phyloP scores from a whole-genome alignment of 352 stramenopile genomes.

The Pythium pyrilobum region DNA sequence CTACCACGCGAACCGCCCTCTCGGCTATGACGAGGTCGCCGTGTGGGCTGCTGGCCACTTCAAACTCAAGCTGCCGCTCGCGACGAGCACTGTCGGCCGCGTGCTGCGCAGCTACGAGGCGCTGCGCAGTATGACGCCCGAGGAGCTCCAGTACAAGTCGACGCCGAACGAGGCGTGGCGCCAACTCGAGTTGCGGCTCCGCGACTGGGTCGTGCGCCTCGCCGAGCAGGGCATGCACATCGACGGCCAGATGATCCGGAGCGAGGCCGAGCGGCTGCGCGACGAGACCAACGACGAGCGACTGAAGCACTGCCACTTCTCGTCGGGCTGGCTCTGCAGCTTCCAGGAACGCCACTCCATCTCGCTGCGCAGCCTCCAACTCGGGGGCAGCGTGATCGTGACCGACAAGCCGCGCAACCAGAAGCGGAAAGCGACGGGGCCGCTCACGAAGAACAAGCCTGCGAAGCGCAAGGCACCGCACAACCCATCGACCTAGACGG shows the following conservation, averaged over 20 bases:
- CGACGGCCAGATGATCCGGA: background rate
- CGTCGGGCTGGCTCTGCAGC: background rate
- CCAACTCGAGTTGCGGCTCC: background rate
- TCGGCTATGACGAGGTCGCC: background rate
- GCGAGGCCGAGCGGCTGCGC: background rate
- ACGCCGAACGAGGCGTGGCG: background rate
- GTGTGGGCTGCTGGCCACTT: conserved; percentile 1
- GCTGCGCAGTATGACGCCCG: background rate
- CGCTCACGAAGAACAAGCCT: too few species aligned
- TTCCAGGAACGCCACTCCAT: conserved; percentile 1
- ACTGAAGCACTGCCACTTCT: too few species aligned
- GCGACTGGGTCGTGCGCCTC: background rate
- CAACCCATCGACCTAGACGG: too few species aligned
- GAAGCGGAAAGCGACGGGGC: too few species aligned
- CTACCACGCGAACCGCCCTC: background rate
- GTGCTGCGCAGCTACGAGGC: background rate
- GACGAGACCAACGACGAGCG: background rate
- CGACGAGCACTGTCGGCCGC: background rate
- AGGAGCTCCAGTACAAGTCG: background rate
- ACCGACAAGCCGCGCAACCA: background rate
- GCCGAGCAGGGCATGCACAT: background rate
- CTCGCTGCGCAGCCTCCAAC: background rate
- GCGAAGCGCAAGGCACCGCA: too few species aligned
- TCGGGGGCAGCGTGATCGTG: background rate
- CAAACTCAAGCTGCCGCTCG: background rate